A percentile compares a stretch with the other conserved stretches of the same genome.
These are phyloP conservation scores for Multifurca ochricompacta DNA, from an alignment of 768 basidiomycete species.

Conservation along the genomic window DNA sequence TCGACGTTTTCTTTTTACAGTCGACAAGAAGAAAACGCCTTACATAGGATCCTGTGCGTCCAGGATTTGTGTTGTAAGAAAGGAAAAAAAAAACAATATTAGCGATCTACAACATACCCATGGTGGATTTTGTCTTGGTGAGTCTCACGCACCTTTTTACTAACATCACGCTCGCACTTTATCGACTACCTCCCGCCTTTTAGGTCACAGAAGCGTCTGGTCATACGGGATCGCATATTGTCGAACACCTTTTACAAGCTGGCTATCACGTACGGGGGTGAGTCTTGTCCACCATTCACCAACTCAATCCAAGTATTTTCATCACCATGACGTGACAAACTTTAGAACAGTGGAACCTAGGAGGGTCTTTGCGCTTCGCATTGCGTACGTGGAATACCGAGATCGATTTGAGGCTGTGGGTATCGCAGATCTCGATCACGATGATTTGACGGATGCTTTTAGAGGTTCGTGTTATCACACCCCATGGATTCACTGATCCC, in stretches of 20 bases:
- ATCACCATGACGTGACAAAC: neutral
- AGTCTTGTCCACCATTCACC: slow-evolving; percentile 12
- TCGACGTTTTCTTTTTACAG: neutral
- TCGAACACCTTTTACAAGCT: slow-evolving; percentile 32
- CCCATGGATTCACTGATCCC: neutral
- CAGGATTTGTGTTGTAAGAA: neutral
- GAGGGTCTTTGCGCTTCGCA: neutral
- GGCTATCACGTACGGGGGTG: slow-evolving; percentile 44
- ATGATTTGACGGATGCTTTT: slow-evolving; percentile 23
- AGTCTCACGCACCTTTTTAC: no score
- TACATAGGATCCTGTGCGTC: neutral
- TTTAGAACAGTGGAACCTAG: slow-evolving; percentile 2
- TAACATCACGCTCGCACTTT: neutral
- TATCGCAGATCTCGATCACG: slow-evolving; percentile 22
- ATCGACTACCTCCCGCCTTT: neutral
- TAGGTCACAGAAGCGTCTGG: slow-evolving; percentile 39
- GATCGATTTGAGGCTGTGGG: slow-evolving; percentile 22
- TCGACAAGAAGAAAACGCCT: neutral
- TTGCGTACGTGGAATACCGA: slow-evolving; percentile 11
- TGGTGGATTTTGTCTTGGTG: slow-evolving; percentile 11
- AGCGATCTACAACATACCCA: neutral
- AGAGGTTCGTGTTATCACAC: slow-evolving; percentile 21
- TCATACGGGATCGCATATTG: slow-evolving; percentile 37
- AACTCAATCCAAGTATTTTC: neutral
- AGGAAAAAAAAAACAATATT: neutral